These are phyloP conservation scores for Lepidium campestre DNA, from an alignment of 441 rosid species.

Conservation along the genomic window DNA sequence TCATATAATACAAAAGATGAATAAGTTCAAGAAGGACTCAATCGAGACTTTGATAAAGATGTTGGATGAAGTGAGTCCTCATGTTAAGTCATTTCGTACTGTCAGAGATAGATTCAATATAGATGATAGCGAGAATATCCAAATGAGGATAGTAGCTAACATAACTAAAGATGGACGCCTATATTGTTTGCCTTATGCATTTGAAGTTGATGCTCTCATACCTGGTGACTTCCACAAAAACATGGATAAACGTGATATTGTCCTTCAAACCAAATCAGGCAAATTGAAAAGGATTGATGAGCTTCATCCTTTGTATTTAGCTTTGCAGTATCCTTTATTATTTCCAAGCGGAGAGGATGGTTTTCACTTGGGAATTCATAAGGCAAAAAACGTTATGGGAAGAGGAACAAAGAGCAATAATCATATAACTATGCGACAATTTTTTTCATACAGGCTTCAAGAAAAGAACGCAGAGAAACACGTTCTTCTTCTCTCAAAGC, in stretches of 20 bases:
- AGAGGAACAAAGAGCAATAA: background rate
- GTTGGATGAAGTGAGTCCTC: background rate
- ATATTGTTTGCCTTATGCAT: background rate
- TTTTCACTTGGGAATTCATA: background rate
- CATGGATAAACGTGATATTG: background rate
- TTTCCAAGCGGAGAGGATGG: background rate
- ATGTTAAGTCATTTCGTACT: background rate
- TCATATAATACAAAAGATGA: background rate
- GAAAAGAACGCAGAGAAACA: background rate
- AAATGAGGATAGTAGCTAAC: background rate
- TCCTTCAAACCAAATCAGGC: background rate
- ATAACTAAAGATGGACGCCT: background rate
- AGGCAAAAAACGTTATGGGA: background rate
- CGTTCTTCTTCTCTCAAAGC: background rate
- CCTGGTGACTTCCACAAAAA: background rate
- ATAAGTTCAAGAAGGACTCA: background rate
- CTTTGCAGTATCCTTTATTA: background rate
- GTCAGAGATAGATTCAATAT: background rate
- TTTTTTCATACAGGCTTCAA: background rate
- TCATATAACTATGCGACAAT: background rate
- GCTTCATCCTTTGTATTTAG: background rate
- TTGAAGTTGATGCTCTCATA: background rate
- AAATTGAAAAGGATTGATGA: too few species aligned
- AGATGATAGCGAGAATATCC: background rate
- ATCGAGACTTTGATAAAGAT: background rate